These are phyloP conservation scores for Periconia macrospinosa DNA, from an alignment of 2,329 filamentous ascomycete species.

Conservation along the genomic window DNA sequence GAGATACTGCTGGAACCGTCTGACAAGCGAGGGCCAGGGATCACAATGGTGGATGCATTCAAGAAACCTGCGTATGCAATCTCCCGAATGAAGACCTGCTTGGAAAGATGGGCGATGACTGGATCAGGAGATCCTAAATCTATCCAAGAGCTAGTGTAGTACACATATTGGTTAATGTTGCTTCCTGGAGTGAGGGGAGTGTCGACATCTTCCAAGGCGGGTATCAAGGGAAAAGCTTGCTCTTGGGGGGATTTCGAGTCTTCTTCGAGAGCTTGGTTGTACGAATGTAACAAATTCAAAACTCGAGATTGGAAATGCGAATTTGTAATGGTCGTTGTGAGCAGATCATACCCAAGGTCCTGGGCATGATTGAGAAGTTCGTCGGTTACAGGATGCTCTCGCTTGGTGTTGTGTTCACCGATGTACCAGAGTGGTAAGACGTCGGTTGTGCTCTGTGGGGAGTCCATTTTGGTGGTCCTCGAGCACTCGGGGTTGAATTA, in stretches of 20 bases:
- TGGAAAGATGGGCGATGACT: constrained; percentile 80
- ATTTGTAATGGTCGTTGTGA: constrained; percentile 78
- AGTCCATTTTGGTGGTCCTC: constrained; percentile 26
- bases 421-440: constrained; percentile 63
- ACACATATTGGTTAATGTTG: constrained; percentile 73
- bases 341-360: constrained; percentile 75
- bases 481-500: not conserved
- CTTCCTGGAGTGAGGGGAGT: constrained; percentile 71
- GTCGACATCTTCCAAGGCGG: constrained; percentile 76
- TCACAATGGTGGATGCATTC: constrained; percentile 78
- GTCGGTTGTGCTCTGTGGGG: constrained; percentile 38
- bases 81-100: constrained; percentile 87
- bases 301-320: constrained; percentile 71
- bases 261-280: constrained; percentile 53
- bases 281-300: constrained; percentile 60
- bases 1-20: constrained; percentile 60
- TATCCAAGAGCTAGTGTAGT: constrained; percentile 87
- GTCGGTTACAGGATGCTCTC: constrained; percentile 63
- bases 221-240: constrained; percentile 50
- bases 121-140: constrained; percentile 84
- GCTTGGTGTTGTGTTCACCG: constrained; percentile 71
- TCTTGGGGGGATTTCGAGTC: constrained; percentile 39
- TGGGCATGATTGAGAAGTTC: constrained; percentile 68
- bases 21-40: constrained; percentile 74
- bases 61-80: constrained; percentile 95